phyloP scores from a whole-genome alignment of 371 early-diverging fungal species.

The Lichtheimia corymbifera region DNA sequence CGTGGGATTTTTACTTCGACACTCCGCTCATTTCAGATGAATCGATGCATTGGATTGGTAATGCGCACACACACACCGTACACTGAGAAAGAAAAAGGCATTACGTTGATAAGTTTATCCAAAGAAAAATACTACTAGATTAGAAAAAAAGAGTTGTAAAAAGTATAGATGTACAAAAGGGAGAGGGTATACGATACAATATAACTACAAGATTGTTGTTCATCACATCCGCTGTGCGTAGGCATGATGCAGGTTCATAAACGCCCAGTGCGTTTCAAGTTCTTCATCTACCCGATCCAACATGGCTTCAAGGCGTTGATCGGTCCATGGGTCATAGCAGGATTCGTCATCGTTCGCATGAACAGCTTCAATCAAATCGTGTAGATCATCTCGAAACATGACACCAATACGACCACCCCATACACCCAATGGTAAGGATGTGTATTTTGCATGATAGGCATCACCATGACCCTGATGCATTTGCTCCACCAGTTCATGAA shows the following conservation, averaged over 20 bases:
- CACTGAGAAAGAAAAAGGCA: too few species aligned
- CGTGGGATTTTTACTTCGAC: not conserved
- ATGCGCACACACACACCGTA: too few species aligned
- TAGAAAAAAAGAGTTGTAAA: too few species aligned
- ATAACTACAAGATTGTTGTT: too few species aligned
- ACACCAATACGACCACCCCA: conserved; percentile 51
- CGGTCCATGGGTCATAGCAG: conserved; percentile 16
- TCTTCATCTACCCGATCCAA: conserved; percentile 37
- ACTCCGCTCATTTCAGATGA: too few species aligned
- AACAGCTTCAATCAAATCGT: conserved; percentile 27
- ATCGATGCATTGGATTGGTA: too few species aligned
- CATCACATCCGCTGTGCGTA: conserved; percentile 23
- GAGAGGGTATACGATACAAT: conserved; percentile 3
- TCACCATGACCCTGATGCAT: conserved; percentile 13
- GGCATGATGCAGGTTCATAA: conserved; percentile 42
- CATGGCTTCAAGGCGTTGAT: conserved; percentile 25
- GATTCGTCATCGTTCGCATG: conserved; percentile 15
- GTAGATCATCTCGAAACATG: conserved; percentile 43
- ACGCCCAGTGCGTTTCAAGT: conserved; percentile 33
- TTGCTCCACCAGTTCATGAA: conserved; percentile 14
- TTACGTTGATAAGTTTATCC: too few species aligned
- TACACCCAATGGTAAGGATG: conserved; percentile 45
- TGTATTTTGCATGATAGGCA: conserved; percentile 28
- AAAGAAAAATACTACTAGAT: too few species aligned
- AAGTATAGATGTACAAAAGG: not conserved